Evolutionary conservation across 2,329 filamentous ascomycete species (phyloP).

Genomic region (Pseudovirgaria hyperparasitica): DNA sequence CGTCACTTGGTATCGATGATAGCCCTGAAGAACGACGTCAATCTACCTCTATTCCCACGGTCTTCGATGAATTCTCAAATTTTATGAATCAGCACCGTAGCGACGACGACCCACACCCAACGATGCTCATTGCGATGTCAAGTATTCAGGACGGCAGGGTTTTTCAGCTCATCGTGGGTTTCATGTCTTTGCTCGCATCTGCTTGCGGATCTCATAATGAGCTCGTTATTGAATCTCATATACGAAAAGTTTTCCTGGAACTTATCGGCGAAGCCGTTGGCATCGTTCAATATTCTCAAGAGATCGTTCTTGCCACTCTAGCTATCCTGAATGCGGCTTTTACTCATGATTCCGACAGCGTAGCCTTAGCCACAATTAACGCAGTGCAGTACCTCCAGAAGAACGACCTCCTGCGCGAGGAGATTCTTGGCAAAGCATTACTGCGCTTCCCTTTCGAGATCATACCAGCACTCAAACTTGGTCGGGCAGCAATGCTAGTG

Average conservation of each 20-base stretch:
- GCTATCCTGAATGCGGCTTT: conserved; percentile 42
- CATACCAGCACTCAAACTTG: conserved; percentile 61
- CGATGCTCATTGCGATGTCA: too few species aligned
- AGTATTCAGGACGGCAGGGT: too few species aligned
- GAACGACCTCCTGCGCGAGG: conserved; percentile 38
- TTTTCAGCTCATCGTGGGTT: conserved; percentile 13
- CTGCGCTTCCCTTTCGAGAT: conserved; percentile 79
- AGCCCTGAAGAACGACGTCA: too few species aligned
- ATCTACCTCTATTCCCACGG: too few species aligned
- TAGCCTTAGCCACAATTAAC: conserved; percentile 11
- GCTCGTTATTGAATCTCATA: conserved; percentile 45
- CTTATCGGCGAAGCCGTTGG: conserved; percentile 53
- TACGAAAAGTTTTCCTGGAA: conserved; percentile 54
- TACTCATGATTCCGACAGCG: conserved; percentile 17
- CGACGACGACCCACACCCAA: too few species aligned
- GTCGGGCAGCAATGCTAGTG: conserved; percentile 46
- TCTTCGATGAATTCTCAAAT: too few species aligned
- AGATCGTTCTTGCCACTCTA: conserved; percentile 54
- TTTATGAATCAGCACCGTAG: too few species aligned
- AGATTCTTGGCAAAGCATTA: conserved; percentile 54
- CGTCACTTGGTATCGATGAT: too few species aligned
- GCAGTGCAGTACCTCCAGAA: conserved; percentile 41
- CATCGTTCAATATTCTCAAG: conserved; percentile 58
- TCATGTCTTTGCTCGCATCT: conserved; percentile 15
- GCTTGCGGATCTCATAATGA: conserved; percentile 36